These are phyloP conservation scores for Candida arabinofermentans DNA, from an alignment of 805 yeast species.

Conservation along the genomic window DNA sequence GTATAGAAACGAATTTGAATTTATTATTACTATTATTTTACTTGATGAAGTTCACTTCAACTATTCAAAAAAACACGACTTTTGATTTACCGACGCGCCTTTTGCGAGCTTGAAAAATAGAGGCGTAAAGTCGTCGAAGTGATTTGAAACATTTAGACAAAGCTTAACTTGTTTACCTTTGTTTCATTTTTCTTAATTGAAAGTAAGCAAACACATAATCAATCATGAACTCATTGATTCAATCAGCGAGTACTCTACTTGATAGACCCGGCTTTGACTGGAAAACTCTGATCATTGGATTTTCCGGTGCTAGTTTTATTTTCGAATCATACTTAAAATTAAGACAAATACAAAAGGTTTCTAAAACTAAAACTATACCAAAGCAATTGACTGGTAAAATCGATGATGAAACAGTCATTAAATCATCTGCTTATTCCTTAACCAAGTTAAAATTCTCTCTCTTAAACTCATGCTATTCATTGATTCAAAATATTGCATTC, in stretches of 20 bases:
- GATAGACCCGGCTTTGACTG: conserved; percentile 74
- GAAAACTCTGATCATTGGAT: conserved; percentile 71
- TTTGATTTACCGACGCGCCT: too few relatives aligned
- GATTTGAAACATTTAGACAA: too few relatives aligned
- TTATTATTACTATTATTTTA: conserved; percentile 3
- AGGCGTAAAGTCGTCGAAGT: too few relatives aligned
- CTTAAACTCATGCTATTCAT: conserved; percentile 45
- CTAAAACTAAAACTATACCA: conserved; percentile 55
- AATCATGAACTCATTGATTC: conserved; percentile 27
- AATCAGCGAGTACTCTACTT: conserved; percentile 43
- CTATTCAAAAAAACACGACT: not conserved
- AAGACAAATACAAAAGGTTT: conserved; percentile 71
- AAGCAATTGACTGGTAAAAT: conserved; percentile 62
- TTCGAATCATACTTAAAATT: conserved; percentile 71
- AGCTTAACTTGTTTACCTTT: too few relatives aligned
- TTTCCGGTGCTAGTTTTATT: conserved; percentile 67
- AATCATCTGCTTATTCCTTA: conserved; percentile 73
- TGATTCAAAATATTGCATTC: conserved; percentile 53
- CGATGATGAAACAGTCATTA: conserved; percentile 66
- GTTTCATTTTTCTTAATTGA: not conserved
- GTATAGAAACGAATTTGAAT: conserved; percentile 10
- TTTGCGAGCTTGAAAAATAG: too few relatives aligned
- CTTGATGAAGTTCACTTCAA: too few relatives aligned
- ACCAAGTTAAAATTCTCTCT: conserved; percentile 74
- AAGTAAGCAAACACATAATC: not conserved